Base-by-base conservation (phyloP, 768 basidiomycete genomes). In the Leccinum barrowsii region DNA sequence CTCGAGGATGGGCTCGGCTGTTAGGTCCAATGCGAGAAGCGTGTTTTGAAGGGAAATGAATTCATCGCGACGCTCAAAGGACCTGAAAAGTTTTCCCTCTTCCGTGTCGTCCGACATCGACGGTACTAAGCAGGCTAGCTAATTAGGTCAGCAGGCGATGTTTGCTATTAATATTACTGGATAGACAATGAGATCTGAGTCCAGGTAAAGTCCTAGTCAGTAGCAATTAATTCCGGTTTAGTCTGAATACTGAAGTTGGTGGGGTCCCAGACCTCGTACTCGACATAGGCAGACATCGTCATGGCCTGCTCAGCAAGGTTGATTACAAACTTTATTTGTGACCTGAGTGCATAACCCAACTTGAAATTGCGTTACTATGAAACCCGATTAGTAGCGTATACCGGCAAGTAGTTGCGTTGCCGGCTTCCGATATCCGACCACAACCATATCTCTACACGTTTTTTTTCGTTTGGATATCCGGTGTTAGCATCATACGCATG, bases 11-110 rank as follows among this genome's bases (percentile, higher is more conserved):
- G 81, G 78, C 48, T 79, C 73, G 11, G 66, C 63, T 53, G 72
- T 74, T 44, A 86, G 62, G 61, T 86, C 79, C 7, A 78, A 63
- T 4, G 72, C 67, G 3, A 90, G 76, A 7, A 92, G 75, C 3
- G 67, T 61, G 21, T 75, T 68, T 60, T 92, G 85, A 13, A 78
- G 62, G 35, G 77, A 74, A 10, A 78, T 54, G 63, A 92, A 85
- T 60, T 91, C 85, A 50, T 78, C 80, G 49, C 81, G 72, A 58
- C 80, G 82, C 59, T 86, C 87, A 65, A 89, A 90, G 11, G 80
- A 77, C 11, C 79, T 78, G 63, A 82, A 82, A 10, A 78, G 53
- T 54, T 73, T 82, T 32, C 68, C 72, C 54, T 86, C 84, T 17
- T 67, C 65, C 1, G 59, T 59, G 15, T 80, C 74, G 55, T 80